Evolutionary conservation across 495 filamentous ascomycete species (phyloP), one percentile per base, ranked within the genome.

Genomic region (Talaromyces thailandensis): DNA sequence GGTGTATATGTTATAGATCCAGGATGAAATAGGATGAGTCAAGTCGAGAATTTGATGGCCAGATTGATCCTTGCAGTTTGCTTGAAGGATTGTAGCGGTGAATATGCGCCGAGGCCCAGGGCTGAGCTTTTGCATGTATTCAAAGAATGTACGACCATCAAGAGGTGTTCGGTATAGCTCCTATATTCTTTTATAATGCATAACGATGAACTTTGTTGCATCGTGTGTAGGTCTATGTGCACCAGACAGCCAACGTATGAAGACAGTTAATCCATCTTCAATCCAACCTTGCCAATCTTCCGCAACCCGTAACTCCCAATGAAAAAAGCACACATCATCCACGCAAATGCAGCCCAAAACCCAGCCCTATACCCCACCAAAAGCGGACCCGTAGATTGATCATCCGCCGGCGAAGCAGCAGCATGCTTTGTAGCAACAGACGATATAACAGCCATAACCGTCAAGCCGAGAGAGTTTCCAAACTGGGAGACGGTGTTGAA

Each of bases 401-500:
- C 71, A 24, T 73, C 63, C 4, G 55, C 61, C 37, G 68, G 3
- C 60, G 11, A 28, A 65, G 25, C 59, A 1, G 62, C 43, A 0
- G 69, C 71, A 4, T 73, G 62, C 18, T 70, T 65, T 0, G 84
- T 86, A 1, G 86, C 76, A 29, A 71, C 68, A 2, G 75, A 70
- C 0, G 86, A 81, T 40, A 88, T 79, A 14, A 85, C 77, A 9
- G 80, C 81, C 29, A 81, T 78, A 11, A 85, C 64, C 6, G 82
- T 82, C 4, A 87, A 65, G 0, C 86, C 85, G 12, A 89, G 71
- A 0, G 78, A 76, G 18, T 76, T 84, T 0, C 87, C 87, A 57
- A 88, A 79, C 66, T 88, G 84, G 3, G 78, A 69, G n/a, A 83
- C 67, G 0, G 84, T 84, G 64, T 87, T 86, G 74, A 88, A 88